These are phyloP conservation scores for Phytophthora idaei DNA, from an alignment of 352 stramenopile genomes.

Conservation along the genomic window DNA sequence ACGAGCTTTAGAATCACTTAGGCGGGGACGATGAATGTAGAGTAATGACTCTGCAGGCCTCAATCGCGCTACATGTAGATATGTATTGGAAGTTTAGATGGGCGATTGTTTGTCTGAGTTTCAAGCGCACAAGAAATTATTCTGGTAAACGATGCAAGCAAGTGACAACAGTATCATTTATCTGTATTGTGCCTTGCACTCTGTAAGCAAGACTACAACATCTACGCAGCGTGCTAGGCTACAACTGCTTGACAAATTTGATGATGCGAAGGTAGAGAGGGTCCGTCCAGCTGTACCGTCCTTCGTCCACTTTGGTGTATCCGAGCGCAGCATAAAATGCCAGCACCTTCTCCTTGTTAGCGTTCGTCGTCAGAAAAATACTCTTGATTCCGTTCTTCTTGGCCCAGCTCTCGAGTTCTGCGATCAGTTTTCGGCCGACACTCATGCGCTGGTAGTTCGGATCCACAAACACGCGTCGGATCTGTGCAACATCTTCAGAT, in stretches of 20 bases:
- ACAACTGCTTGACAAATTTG: constrained; percentile 27
- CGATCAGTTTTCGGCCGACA: constrained; percentile 32
- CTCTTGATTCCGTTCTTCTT: constrained; percentile 17
- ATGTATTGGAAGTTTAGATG: too few species aligned
- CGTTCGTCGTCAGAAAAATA: constrained; percentile 32
- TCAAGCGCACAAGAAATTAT: too few species aligned
- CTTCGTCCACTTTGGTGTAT: constrained; percentile 21
- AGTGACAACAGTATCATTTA: too few species aligned
- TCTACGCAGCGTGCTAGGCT: not conserved
- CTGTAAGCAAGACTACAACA: not conserved
- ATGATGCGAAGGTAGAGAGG: constrained; percentile 19
- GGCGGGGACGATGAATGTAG: too few species aligned
- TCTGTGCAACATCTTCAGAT: constrained; percentile 16
- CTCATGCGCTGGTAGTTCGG: constrained; percentile 24
- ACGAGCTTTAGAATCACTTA: too few species aligned
- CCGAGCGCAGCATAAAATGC: constrained; percentile 34
- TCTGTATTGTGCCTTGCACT: too few species aligned
- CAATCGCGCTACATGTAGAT: too few species aligned
- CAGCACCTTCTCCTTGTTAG: constrained; percentile 13
- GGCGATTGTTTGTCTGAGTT: too few species aligned
- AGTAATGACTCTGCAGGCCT: too few species aligned
- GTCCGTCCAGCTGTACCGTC: constrained; percentile 10
- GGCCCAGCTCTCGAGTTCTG: constrained; percentile 19
- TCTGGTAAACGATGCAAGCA: too few species aligned
- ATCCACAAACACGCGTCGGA: constrained; percentile 40